A percentile compares a stretch with the other conserved stretches of the same genome.
phyloP scores from a whole-genome alignment of 2,329 filamentous ascomycete genomes.

The Alternaria sp. region DNA sequence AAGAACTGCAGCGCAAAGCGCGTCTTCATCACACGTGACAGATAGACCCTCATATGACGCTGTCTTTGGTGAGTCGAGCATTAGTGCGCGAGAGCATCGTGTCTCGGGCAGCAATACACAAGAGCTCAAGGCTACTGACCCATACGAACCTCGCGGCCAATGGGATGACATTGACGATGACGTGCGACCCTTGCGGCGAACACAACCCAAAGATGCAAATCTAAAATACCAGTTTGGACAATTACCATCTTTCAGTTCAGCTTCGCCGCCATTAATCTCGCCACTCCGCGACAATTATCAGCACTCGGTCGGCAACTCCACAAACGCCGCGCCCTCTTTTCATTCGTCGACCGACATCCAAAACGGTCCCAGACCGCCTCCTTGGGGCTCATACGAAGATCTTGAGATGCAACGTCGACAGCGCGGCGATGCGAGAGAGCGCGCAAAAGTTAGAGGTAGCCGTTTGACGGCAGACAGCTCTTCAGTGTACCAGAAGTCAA shows the following conservation, averaged over 20 bases:
- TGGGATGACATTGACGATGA: slow-evolving; percentile 1
- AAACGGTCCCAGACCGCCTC: slow-evolving; percentile 18
- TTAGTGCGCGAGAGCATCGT: not conserved
- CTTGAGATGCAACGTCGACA: slow-evolving; percentile 15
- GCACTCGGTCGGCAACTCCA: not conserved
- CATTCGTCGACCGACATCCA: not conserved
- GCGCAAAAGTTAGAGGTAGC: not conserved
- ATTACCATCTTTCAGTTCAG: not conserved
- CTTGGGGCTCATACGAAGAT: slow-evolving; percentile 19
- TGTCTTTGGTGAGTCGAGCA: not conserved
- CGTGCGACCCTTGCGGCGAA: not conserved
- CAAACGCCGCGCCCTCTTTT: not conserved
- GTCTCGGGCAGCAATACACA: not conserved
- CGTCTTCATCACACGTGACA: not conserved
- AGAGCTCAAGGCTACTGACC: not conserved
- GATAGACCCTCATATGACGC: not conserved
- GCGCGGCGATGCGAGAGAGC: slow-evolving; percentile 9
- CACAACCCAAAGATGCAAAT: slow-evolving; percentile 16
- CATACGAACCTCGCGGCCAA: slow-evolving; percentile 1
- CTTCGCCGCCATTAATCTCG: not conserved
- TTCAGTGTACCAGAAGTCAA: not conserved
- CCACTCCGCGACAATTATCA: not conserved
- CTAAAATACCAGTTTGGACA: slow-evolving; percentile 16
- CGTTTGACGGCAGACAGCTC: not conserved
- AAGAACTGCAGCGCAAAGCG: not conserved